phyloP scores from a whole-genome alignment of 2,329 filamentous ascomycete genomes.

The Huntiella bhutanensis region DNA sequence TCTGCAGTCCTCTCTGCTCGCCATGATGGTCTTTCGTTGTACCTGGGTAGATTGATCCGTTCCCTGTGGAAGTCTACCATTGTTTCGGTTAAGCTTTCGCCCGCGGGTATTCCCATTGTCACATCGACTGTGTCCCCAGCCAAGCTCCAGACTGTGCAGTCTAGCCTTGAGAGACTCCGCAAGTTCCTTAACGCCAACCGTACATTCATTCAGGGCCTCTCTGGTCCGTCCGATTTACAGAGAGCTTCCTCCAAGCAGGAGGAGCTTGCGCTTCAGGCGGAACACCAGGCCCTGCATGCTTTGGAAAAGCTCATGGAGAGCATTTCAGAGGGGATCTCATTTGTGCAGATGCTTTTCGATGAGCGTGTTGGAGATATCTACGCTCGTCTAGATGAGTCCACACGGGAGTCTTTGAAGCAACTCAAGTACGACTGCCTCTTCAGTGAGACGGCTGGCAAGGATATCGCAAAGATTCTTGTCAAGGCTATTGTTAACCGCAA shows the following conservation, averaged over 20 bases:
- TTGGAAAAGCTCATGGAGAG: slow-evolving; percentile 70
- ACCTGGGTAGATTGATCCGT: slow-evolving; percentile 72
- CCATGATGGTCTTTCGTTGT: slow-evolving; percentile 73
- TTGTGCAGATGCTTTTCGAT: slow-evolving; percentile 85
- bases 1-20: slow-evolving; percentile 73
- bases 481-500: slow-evolving; percentile 97
- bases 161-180: slow-evolving; percentile 58
- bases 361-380: slow-evolving; percentile 83
- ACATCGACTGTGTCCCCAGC: slow-evolving; percentile 43
- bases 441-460: slow-evolving; percentile 57
- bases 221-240: slow-evolving; percentile 73
- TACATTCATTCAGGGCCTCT: slow-evolving; percentile 78
- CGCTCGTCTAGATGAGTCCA: slow-evolving; percentile 48
- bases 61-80: slow-evolving; percentile 74
- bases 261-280: slow-evolving; percentile 78
- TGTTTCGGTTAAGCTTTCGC: slow-evolving; percentile 31
- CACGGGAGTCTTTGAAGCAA: slow-evolving; percentile 49
- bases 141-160: slow-evolving; percentile 62
- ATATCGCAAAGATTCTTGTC: slow-evolving; percentile 81
- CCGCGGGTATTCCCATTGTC: slow-evolving; percentile 43
- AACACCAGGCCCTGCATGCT: slow-evolving; percentile 80
- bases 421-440: slow-evolving; percentile 84
- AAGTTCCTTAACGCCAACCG: slow-evolving; percentile 78
- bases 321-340: slow-evolving; percentile 91
- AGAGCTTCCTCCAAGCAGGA: slow-evolving; percentile 67